These are phyloP conservation scores for Berkeleyomyces rouxiae DNA, from an alignment of 2,329 filamentous ascomycete genomes.

Conservation along the genomic window DNA sequence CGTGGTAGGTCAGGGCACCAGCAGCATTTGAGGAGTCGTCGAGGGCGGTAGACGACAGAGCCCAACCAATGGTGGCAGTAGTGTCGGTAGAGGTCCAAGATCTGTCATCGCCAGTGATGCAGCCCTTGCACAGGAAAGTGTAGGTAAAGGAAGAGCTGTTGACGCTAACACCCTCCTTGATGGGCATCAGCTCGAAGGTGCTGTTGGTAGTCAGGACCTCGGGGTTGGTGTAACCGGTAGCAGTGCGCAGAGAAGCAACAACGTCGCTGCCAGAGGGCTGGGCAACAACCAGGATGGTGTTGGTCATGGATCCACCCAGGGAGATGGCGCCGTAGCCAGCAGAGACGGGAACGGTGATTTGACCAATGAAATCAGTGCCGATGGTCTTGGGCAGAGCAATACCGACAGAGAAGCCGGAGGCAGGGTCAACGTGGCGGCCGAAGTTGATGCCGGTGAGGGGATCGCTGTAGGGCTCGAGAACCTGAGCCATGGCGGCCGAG, in stretches of 20 bases:
- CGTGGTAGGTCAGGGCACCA: slow-evolving; percentile 24
- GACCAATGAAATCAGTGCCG: slow-evolving; percentile 36
- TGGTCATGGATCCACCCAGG: slow-evolving; percentile 30
- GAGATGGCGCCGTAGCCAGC: slow-evolving; percentile 33
- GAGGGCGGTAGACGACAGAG: slow-evolving; percentile 22
- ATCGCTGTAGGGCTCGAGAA: slow-evolving; percentile 23
- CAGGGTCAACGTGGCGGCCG: slow-evolving; percentile 19
- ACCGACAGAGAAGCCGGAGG: slow-evolving; percentile 29
- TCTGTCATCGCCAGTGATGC: slow-evolving; percentile 21
- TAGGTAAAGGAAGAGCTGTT: slow-evolving; percentile 36
- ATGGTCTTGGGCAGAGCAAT: slow-evolving; percentile 33
- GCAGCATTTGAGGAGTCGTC: slow-evolving; percentile 20
- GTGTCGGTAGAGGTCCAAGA: slow-evolving; percentile 19
- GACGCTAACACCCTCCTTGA: slow-evolving; percentile 33
- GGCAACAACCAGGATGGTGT: slow-evolving; percentile 30
- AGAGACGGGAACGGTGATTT: slow-evolving; percentile 29
- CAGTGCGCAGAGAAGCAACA: slow-evolving; percentile 19
- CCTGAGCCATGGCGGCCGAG: slow-evolving; percentile 1
- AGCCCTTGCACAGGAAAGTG: slow-evolving; percentile 35
- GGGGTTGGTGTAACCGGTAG: slow-evolving; percentile 29
- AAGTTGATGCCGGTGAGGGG: slow-evolving; percentile 30
- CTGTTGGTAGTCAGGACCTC: slow-evolving; percentile 26
- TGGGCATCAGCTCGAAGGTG: slow-evolving; percentile 25
- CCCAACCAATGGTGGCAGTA: slow-evolving; percentile 24
- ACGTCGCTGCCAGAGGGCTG: slow-evolving; percentile 32